Conservation (phyloP, 139 green algal genomes). For the Chlamydomonas sp. region DNA sequence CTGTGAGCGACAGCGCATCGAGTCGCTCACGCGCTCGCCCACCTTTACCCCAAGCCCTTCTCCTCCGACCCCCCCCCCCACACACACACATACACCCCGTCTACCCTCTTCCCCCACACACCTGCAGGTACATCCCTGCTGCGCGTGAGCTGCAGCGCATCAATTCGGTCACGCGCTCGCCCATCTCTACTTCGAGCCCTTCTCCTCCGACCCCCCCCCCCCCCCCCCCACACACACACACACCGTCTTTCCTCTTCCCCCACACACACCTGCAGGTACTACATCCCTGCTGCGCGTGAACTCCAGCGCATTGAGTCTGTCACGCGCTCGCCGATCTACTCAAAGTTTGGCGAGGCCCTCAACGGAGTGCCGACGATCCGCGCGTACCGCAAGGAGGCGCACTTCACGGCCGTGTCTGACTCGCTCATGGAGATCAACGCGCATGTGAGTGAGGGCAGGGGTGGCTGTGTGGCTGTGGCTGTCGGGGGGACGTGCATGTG, state of each 20-base stretch:
- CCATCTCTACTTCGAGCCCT: conserved; percentile 71
- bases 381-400: conserved; percentile 51
- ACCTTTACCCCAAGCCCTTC: too few relatives aligned
- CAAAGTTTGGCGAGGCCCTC: conserved; percentile 58
- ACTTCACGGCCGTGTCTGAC: conserved; percentile 41
- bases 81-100: too few relatives aligned
- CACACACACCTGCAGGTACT: conserved; percentile 57
- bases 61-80: too few relatives aligned
- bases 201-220: conserved; percentile 40
- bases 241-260: too few relatives aligned
- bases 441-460: conserved; percentile 71
- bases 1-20: conserved; percentile 86
- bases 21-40: too few relatives aligned
- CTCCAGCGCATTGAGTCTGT: conserved; percentile 85
- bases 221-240: conserved; percentile 64
- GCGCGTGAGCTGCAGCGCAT: conserved; percentile 82
- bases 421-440: conserved; percentile 57
- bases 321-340: conserved; percentile 76
- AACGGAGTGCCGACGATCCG: conserved; percentile 62
- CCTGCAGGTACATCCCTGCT: conserved; percentile 76
- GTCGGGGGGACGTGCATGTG: too few relatives aligned
- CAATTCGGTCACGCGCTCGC: conserved; percentile 71
- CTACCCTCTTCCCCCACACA: too few relatives aligned
- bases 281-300: conserved; percentile 73
- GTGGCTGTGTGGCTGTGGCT: conserved; percentile 70